Conservation (phyloP, 441 rosid genomes). For the Macaranga tanarius region DNA sequence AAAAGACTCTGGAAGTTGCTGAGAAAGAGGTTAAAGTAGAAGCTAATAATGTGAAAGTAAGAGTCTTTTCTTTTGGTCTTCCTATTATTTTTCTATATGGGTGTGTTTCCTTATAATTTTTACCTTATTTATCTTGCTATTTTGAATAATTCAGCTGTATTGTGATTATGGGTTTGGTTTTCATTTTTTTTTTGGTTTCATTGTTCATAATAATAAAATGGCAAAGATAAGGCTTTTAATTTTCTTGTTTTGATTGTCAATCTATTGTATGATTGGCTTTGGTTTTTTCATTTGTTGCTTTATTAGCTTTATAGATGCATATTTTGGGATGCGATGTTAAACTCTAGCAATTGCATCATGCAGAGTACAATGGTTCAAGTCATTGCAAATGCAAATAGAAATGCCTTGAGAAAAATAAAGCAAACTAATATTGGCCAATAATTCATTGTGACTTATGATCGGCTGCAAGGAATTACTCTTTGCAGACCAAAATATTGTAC, state of each 20-base stretch:
- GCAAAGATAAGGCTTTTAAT: neutral
- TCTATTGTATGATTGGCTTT: neutral
- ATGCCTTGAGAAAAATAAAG: neutral
- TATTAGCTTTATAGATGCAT: neutral
- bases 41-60: constrained; percentile 31
- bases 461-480: neutral
- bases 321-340: neutral
- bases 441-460: neutral
- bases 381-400: neutral
- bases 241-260: neutral
- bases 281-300: neutral
- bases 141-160: neutral
- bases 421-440: neutral
- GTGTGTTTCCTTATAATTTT: neutral
- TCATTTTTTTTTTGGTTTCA: neutral
- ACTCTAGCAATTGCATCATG: neutral
- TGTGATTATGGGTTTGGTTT: constrained; percentile 5
- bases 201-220: neutral
- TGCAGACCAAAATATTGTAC: neutral
- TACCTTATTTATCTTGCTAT: neutral
- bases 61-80: constrained; percentile 12
- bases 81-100: neutral
- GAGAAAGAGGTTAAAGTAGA: constrained; percentile 28
- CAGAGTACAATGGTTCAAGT: neutral
- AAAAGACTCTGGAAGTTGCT: constrained; percentile 31